phyloP scores from a whole-genome alignment of 345 rosid species.

The Rubroshorea leprosula region DNA sequence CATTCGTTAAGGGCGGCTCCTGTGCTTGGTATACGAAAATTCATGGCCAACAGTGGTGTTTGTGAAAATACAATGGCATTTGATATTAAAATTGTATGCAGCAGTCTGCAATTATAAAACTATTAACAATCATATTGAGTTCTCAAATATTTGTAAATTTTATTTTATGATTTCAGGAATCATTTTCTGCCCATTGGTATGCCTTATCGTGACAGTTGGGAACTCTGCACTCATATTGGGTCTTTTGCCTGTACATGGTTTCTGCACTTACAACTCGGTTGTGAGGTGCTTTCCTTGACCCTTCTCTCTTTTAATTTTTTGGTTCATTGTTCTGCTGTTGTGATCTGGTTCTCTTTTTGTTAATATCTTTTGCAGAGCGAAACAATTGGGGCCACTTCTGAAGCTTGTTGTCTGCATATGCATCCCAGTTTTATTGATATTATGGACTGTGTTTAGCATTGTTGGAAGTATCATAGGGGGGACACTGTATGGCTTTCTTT shows the following conservation, averaged over 20 bases:
- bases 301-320: conserved; percentile 9
- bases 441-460: conserved; percentile 58
- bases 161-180: conserved; percentile 45
- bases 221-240: conserved; percentile 64
- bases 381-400: conserved; percentile 63
- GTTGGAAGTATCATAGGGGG: conserved; percentile 68
- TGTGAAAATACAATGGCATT: no score
- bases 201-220: conserved; percentile 62
- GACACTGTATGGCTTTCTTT: conserved; percentile 61
- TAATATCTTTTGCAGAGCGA: conserved; percentile 53
- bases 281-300: conserved; percentile 49
- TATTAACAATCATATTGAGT: no score
- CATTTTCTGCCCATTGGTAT: conserved; percentile 59
- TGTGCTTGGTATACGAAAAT: no score
- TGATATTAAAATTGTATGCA: no score
- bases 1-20: no score
- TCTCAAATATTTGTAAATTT: no score
- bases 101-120: neutral
- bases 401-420: conserved; percentile 66
- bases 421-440: conserved; percentile 46
- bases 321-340: conserved; percentile 11
- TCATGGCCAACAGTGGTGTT: no score
- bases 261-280: conserved; percentile 67
- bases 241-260: conserved; percentile 54
- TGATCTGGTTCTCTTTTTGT: conserved; percentile 15